These are phyloP conservation scores for Rhodamnia argentea DNA, from an alignment of 345 rosid species.

Conservation along the genomic window DNA sequence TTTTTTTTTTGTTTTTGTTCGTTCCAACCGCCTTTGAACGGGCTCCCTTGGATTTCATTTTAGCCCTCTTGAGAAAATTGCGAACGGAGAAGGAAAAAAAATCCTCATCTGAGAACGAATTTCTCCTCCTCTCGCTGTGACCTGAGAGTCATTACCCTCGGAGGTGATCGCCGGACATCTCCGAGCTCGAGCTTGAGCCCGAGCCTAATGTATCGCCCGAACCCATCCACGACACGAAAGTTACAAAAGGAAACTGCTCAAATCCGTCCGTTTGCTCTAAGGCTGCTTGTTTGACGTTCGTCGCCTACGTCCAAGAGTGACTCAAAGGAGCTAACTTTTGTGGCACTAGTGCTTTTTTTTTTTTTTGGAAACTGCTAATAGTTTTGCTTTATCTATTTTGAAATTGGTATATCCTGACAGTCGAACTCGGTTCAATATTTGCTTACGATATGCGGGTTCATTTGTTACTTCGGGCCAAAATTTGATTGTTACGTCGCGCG, in stretches of 20 bases:
- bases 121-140: too few species aligned
- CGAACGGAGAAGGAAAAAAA: too few species aligned
- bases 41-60: too few species aligned
- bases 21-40: too few species aligned
- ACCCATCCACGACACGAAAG: not conserved
- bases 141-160: too few species aligned
- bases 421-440: not conserved
- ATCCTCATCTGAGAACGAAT: too few species aligned
- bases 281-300: not conserved
- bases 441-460: not conserved
- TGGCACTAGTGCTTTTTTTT: not conserved
- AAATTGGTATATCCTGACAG: fast-evolving
- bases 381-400: not conserved
- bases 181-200: too few species aligned
- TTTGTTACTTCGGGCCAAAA: not conserved
- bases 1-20: too few species aligned
- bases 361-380: not conserved
- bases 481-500: not conserved
- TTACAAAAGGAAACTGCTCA: not conserved
- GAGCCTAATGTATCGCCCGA: not conserved
- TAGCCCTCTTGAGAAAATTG: too few species aligned
- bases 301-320: not conserved
- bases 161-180: too few species aligned
- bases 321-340: fast-evolving
- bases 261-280: not conserved